These are phyloP conservation scores for Rosa hybrid DNA, from an alignment of 331 rosid genomes.

Conservation along the genomic window DNA sequence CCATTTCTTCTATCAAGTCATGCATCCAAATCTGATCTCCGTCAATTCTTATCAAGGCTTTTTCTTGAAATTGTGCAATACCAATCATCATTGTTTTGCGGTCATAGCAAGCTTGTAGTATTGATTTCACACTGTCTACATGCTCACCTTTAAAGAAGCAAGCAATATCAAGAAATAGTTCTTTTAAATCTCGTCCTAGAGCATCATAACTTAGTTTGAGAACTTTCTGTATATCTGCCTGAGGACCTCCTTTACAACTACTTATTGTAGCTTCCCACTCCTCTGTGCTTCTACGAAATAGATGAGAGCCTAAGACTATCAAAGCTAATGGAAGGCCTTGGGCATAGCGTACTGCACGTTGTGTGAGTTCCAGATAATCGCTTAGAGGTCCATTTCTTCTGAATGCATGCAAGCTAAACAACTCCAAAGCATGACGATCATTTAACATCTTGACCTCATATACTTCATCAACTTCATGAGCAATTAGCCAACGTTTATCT, in stretches of 20 bases:
- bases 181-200: background rate
- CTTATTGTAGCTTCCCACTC: background rate
- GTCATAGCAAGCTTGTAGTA: too few relatives aligned
- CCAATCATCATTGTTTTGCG: too few relatives aligned
- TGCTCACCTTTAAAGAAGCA: background rate
- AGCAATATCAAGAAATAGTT: background rate
- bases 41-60: too few relatives aligned
- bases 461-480: too few relatives aligned
- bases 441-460: background rate
- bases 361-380: background rate
- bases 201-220: background rate
- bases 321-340: slow-evolving; percentile 9
- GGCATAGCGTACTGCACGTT: background rate
- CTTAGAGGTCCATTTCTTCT: background rate
- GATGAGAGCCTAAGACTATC: background rate
- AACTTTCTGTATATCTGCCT: background rate
- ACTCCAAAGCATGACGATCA: background rate
- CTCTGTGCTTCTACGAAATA: background rate
- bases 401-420: background rate
- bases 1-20: too few relatives aligned
- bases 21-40: too few relatives aligned
- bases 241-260: background rate
- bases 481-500: too few relatives aligned
- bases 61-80: too few relatives aligned
- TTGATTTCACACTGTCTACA: too few relatives aligned